Evolutionary conservation across 1,284 basidiomycete species (phyloP).

Genomic region (Ceratobasidium theobromae): DNA sequence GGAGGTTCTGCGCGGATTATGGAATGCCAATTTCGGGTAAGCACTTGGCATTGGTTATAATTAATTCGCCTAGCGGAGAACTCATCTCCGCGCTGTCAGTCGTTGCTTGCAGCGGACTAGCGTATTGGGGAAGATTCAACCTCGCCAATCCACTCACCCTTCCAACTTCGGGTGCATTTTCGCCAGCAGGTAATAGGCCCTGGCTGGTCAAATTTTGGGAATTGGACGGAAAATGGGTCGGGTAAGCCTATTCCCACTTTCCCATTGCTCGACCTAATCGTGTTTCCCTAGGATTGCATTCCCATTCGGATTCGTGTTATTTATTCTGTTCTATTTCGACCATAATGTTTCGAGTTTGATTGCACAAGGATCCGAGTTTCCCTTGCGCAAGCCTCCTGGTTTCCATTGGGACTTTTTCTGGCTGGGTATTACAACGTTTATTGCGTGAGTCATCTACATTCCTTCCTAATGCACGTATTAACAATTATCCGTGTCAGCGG

Average conservation of each 20-base stretch:
- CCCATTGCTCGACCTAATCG: constrained; percentile 51
- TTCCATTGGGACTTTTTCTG: constrained; percentile 70
- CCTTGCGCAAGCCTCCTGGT: constrained; percentile 79
- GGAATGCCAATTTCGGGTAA: constrained; percentile 73
- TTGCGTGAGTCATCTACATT: constrained; percentile 51
- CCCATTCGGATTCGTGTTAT: constrained; percentile 51
- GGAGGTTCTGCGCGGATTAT: constrained; percentile 73
- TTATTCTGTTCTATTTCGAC: constrained; percentile 52
- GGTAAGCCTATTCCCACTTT: constrained; percentile 66
- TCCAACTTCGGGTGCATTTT: constrained; percentile 68
- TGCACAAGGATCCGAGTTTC: constrained; percentile 90
- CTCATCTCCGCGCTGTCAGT: constrained; percentile 46
- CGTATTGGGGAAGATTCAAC: constrained; percentile 83
- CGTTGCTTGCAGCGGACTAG: constrained; percentile 63
- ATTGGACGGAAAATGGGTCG: constrained; percentile 86
- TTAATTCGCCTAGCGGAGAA: not conserved
- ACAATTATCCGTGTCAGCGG: constrained; percentile 46
- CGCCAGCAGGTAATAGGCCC: constrained; percentile 67
- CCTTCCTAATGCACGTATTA: not conserved
- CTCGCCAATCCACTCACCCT: constrained; percentile 63
- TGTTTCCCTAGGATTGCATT: constrained; percentile 51
- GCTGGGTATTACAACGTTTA: constrained; percentile 88
- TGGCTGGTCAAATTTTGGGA: constrained; percentile 96
- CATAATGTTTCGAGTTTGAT: constrained; percentile 90
- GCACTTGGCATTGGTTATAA: no score